Evolutionary conservation across 768 basidiomycete species (phyloP), one percentile per base, ranked within the genome.

Genomic region (Hortiboletus flavorubellus): DNA sequence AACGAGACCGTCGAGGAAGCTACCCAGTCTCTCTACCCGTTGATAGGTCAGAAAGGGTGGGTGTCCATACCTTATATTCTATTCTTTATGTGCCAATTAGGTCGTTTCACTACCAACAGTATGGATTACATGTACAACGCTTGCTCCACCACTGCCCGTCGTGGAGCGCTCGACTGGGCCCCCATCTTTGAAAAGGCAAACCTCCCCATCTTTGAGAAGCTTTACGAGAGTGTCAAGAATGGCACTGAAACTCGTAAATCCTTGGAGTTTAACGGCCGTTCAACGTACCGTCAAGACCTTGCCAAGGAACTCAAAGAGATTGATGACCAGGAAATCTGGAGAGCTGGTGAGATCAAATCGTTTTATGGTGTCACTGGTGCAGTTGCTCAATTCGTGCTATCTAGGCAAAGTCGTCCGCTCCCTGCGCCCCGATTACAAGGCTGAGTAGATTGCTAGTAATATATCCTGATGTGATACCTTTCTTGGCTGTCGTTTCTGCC

Each of bases 61-160:
- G 85, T 69, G 8, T 51, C 34, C 7, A 15, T 35, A 18, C 26
- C 1, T 29, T 21, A 5, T 16, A 18, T 35, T 16, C 10, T 11
- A 42, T 16, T 30, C 42, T 48, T 16, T 31, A 8, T 49, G 23
- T 39, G 21, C 21, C 33, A 50, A 37, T 6, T 47, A 9, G 33
- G n/a, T 43, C 7, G 33, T 43, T 30, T 34, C 51, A 21, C 37
- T 39, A 26, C 51, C 44, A 49, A 51, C 70, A 94, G 94, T 53
- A 89, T 95, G 95, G 95, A 98, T 77, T 96, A 97, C 84, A 98
- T 98, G 95, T 98, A 87, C 84, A 89, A 89, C 70, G 96, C 97
- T 44, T 99, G 97, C 80, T 98, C 97, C 33, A 98, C 96, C 64
- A 98, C 97, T 46, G 97, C 97, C 49, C 93, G 96, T 65, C 96